A percentile compares a stretch with the other conserved stretches of the same genome.
phyloP scores from a whole-genome alignment of 495 filamentous ascomycete genomes.

The Hypoxylon crocopeplum region DNA sequence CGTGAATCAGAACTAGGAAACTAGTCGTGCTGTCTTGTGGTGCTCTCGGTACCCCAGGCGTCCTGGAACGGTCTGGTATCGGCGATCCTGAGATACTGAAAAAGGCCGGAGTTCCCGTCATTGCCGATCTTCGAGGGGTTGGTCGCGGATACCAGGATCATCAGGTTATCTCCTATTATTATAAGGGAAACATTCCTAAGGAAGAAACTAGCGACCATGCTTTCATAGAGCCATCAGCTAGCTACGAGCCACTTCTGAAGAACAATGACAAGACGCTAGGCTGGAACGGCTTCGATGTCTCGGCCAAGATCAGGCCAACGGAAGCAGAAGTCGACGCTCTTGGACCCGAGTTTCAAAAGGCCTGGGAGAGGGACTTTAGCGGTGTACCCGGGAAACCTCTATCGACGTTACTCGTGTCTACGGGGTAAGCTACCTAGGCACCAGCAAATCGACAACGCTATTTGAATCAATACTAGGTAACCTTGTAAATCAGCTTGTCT shows the following conservation, averaged over 20 bases:
- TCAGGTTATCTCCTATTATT: slow-evolving; percentile 42
- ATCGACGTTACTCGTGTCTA: too few relatives aligned
- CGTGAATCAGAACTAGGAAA: slow-evolving; percentile 54
- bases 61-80: slow-evolving; percentile 64
- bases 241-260: slow-evolving; percentile 22
- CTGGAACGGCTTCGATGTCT: slow-evolving; percentile 40
- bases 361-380: too few relatives aligned
- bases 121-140: slow-evolving; percentile 46
- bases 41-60: slow-evolving; percentile 53
- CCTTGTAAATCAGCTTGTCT: too few relatives aligned
- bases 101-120: slow-evolving; percentile 23
- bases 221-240: slow-evolving; percentile 11
- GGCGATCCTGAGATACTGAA: slow-evolving; percentile 46
- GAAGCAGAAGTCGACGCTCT: background rate
- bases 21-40: slow-evolving; percentile 62
- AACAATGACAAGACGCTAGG: slow-evolving; percentile 38
- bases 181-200: slow-evolving; percentile 35
- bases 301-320: background rate
- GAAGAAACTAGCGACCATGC: slow-evolving; percentile 45
- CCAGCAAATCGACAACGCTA: too few relatives aligned
- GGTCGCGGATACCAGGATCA: slow-evolving; percentile 53
- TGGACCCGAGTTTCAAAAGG: background rate
- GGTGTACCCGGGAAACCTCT: too few relatives aligned
- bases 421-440: too few relatives aligned
- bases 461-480: too few relatives aligned